A percentile compares a stretch with the other conserved stretches of the same genome.
Evolutionary conservation across 768 basidiomycete genomes (phyloP).

Genomic region (Pisolithus orientalis): DNA sequence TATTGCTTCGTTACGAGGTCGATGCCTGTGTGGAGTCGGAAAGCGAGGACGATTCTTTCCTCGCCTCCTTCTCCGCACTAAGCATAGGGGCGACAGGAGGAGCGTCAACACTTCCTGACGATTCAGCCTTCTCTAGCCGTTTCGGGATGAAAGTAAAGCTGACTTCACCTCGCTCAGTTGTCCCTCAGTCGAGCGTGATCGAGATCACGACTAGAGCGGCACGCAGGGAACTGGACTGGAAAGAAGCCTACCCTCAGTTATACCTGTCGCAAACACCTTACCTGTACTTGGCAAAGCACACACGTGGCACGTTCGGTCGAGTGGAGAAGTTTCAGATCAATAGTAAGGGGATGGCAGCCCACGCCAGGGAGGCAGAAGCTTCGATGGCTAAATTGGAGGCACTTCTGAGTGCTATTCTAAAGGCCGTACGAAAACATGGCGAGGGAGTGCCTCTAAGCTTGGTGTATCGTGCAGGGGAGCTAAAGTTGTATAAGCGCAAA

Average conservation of each 20-base stretch:
- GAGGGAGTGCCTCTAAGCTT: slow-evolving; percentile 32
- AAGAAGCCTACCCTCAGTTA: slow-evolving; percentile 57
- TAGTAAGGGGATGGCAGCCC: slow-evolving; percentile 15
- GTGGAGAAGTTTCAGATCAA: slow-evolving; percentile 9
- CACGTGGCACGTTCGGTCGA: slow-evolving; percentile 29
- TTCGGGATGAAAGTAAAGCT: slow-evolving; percentile 15
- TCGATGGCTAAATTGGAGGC: slow-evolving; percentile 23
- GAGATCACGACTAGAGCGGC: slow-evolving; percentile 30
- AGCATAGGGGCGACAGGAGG: slow-evolving; percentile 6
- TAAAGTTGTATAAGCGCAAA: slow-evolving; percentile 28
- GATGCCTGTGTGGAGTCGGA: slow-evolving; percentile 32
- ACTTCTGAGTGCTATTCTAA: slow-evolving; percentile 34
- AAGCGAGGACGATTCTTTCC: slow-evolving; percentile 18
- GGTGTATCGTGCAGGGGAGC: too few relatives aligned
- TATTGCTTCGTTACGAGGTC: slow-evolving; percentile 56
- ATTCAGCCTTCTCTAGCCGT: not conserved
- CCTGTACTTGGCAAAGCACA: slow-evolving; percentile 54
- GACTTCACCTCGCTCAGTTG: slow-evolving; percentile 20
- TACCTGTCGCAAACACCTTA: slow-evolving; percentile 63
- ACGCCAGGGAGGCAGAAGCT: slow-evolving; percentile 13
- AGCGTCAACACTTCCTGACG: not conserved
- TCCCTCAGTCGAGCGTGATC: slow-evolving; percentile 31
- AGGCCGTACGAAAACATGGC: slow-evolving; percentile 42
- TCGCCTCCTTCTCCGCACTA: slow-evolving; percentile 20
- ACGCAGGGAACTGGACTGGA: slow-evolving; percentile 42